Conservation (phyloP, 257 asterid genomes). For the Primulina tabacum region DNA sequence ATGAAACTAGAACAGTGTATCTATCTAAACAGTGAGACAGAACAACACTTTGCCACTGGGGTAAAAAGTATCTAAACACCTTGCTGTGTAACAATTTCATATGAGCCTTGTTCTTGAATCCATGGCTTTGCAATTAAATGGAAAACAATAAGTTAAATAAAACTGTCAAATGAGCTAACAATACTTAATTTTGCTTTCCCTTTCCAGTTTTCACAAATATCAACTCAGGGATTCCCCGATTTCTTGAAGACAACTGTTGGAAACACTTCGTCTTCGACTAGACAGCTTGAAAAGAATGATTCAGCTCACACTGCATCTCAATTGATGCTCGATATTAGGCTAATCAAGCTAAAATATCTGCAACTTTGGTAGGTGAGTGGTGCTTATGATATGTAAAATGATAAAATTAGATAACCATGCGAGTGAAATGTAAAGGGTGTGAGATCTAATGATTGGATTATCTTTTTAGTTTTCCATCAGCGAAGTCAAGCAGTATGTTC, state of each 20-base stretch:
- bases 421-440: slow-evolving; percentile 7
- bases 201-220: neutral
- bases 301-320: neutral
- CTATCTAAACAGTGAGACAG: neutral
- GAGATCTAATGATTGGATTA: neutral
- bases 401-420: neutral
- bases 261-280: neutral
- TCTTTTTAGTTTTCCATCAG: slow-evolving; percentile 1
- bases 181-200: neutral
- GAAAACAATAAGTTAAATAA: neutral
- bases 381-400: neutral
- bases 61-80: neutral
- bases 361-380: neutral
- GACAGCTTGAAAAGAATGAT: neutral
- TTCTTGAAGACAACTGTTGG: neutral
- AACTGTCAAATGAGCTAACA: neutral
- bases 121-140: neutral
- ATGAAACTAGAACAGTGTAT: neutral
- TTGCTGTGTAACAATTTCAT: neutral
- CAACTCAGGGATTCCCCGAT: neutral
- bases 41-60: neutral
- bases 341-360: neutral
- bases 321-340: neutral
- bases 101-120: neutral
- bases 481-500: slow-evolving; percentile 8